A percentile compares a stretch with the other conserved stretches of the same genome.
These are phyloP conservation scores for Lasiosphaeria ovina DNA, from an alignment of 495 filamentous ascomycete genomes.

Conservation along the genomic window DNA sequence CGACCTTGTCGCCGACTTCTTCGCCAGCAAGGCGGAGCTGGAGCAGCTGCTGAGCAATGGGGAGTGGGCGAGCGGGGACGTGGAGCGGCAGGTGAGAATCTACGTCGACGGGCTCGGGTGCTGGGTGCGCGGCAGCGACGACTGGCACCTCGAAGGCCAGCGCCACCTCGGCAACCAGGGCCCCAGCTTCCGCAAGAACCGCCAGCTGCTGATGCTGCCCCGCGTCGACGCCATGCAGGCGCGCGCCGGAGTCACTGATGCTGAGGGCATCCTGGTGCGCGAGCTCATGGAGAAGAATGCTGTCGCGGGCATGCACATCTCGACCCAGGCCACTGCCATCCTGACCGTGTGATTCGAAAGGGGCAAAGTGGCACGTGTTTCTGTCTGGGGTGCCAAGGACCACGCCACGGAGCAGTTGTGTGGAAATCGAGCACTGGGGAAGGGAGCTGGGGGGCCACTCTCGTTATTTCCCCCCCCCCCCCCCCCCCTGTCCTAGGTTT, in stretches of 20 bases:
- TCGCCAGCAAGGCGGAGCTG: conserved; percentile 3
- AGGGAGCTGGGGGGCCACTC: too few relatives aligned
- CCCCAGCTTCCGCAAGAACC: background rate
- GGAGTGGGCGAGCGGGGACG: background rate
- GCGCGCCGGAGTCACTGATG: background rate
- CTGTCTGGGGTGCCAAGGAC: too few relatives aligned
- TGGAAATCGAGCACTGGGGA: too few relatives aligned
- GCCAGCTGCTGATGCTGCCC: conserved; percentile 5
- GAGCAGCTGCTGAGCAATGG: background rate
- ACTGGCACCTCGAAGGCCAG: conserved; percentile 14
- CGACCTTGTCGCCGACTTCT: conserved; percentile 4
- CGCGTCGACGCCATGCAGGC: background rate
- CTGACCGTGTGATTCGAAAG: background rate
- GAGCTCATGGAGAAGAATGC: conserved; percentile 7
- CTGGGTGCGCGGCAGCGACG: conserved; percentile 10
- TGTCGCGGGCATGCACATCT: conserved; percentile 6
- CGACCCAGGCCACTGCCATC: background rate
- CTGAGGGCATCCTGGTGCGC: conserved; percentile 3
- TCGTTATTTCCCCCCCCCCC: too few relatives aligned
- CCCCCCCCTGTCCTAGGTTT: too few relatives aligned
- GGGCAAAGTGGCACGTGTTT: too few relatives aligned
- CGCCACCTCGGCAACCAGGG: conserved; percentile 13
- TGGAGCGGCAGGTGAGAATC: conserved; percentile 10
- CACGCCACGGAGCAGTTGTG: too few relatives aligned
- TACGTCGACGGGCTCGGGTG: conserved; percentile 9